A percentile compares a stretch with the other conserved stretches of the same genome.
Conservation (phyloP, 2,329 filamentous ascomycete species). For the Colletotrichum lini region DNA sequence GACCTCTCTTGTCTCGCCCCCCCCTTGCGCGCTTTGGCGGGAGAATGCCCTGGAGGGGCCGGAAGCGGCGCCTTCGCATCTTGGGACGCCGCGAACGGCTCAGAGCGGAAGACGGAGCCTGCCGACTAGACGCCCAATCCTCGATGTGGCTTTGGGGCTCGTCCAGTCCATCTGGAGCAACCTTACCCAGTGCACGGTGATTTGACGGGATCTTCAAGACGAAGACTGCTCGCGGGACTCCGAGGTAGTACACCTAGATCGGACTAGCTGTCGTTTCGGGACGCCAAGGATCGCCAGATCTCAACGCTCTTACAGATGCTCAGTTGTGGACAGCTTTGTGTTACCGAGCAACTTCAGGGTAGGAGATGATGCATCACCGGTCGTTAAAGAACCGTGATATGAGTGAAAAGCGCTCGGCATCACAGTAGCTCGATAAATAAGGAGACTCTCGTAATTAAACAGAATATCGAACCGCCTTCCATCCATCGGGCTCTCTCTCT, state of each 20-base stretch:
- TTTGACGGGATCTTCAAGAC: neutral
- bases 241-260: neutral
- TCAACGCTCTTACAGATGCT: neutral
- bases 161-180: slow-evolving; percentile 7
- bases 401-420: neutral
- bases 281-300: slow-evolving; percentile 5
- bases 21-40: neutral
- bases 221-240: neutral
- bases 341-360: neutral
- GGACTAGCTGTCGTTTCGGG: neutral
- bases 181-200: neutral
- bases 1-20: neutral
- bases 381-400: neutral
- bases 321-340: neutral
- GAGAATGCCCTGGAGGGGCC: neutral
- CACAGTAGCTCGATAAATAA: slow-evolving; percentile 19
- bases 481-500: slow-evolving; percentile 40
- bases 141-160: slow-evolving; percentile 21
- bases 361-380: neutral
- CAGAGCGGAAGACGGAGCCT: neutral
- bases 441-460: slow-evolving; percentile 45
- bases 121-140: slow-evolving; percentile 2
- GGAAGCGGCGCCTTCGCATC: slow-evolving; percentile 5
- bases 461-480: slow-evolving; percentile 43
- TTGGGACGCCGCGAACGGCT: slow-evolving; percentile 8